Evolutionary conservation across 192 early-diverging fungal genomes (phyloP), one percentile per base, ranked within the genome.

Genomic region (Dispira simplex): DNA sequence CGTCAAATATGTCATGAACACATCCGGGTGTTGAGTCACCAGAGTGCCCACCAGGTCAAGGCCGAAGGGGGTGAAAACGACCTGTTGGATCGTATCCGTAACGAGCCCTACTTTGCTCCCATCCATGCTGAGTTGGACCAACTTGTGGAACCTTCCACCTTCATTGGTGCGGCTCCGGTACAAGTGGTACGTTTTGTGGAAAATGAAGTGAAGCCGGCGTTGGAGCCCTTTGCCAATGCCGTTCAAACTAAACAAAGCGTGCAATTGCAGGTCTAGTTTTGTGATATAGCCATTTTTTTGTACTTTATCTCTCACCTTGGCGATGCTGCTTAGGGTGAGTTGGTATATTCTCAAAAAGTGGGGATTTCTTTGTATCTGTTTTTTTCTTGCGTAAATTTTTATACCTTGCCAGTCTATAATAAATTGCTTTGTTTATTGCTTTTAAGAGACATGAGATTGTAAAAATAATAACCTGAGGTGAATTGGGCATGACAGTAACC

Each of bases 1-100:
- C 78, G 93, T 49, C 93, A 98, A 72, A 85, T 84, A 58, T 96
- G 92, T 68, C 96, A 98, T 73, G 95, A 98, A 71, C 81, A 95
- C 72, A 95, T 98, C 70, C 87, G 95, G 62, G 93, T 98, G 21
- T 78, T 98, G 12, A 86, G 83, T 63, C 93, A 98, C 58, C 80
- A 97, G 83, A 93, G 93, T 32, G 96, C 90, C 46, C 74, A 76
- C 11, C 81, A 85, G 2, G 96, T 98, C 55, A 98, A 98, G 83
- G 79, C 82, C 70, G 78, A 91, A 65, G 96, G 96, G 55, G 81
- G 82, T 27, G 90, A 95, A 66, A 98, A 98, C 73, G 93, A 98
- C 69, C 79, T 98, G 72, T 91, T 98, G 58, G 86, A 95, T 65
- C 76, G 93, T 43, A 86, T 98, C 56, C 81, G 81, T 67, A 82